Percentiles rank a stretch among this genome's conserved stretches.
Conservation (phyloP, 805 yeast species). For the Saccharomycopsis babjevae region DNA sequence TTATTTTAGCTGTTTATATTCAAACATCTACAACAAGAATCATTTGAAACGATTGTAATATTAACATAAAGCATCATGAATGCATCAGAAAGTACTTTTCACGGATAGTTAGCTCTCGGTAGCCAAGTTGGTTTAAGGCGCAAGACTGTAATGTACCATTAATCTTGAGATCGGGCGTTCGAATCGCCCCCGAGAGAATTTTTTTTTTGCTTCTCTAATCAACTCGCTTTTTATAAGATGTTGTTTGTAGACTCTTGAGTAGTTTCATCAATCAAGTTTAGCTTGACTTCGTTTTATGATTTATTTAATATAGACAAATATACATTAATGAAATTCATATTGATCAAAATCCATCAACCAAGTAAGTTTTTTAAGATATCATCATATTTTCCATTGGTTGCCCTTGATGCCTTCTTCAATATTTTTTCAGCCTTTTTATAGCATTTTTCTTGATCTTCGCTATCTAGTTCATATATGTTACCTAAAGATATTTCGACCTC, state of each 20-base stretch:
- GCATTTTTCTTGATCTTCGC: conserved; percentile 53
- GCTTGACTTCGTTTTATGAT: no score
- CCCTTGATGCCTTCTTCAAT: conserved; percentile 64
- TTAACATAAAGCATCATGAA: no score
- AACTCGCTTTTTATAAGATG: no score
- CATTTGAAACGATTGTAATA: no score
- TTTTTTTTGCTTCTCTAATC: not conserved
- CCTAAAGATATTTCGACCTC: conserved; percentile 79
- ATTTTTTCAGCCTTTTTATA: conserved; percentile 63
- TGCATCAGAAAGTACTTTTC: no score
- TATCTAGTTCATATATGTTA: conserved; percentile 56
- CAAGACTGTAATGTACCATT: conserved; percentile 50
- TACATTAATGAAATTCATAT: no score
- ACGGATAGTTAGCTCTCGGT: conserved; percentile 29
- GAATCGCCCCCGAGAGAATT: conserved; percentile 7
- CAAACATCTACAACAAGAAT: no score
- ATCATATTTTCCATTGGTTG: conserved; percentile 66
- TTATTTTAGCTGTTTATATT: no score
- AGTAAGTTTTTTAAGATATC: conserved; percentile 34
- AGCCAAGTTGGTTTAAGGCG: conserved; percentile 72
- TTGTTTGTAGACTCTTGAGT: not conserved
- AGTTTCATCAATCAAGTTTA: not conserved
- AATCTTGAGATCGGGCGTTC: conserved; percentile 73
- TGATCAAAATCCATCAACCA: not conserved
- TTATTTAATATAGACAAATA: no score